Evolutionary conservation across 2,329 filamentous ascomycete species (phyloP), one percentile per base, ranked within the genome.

Genomic region (Botrytis sinoallii): DNA sequence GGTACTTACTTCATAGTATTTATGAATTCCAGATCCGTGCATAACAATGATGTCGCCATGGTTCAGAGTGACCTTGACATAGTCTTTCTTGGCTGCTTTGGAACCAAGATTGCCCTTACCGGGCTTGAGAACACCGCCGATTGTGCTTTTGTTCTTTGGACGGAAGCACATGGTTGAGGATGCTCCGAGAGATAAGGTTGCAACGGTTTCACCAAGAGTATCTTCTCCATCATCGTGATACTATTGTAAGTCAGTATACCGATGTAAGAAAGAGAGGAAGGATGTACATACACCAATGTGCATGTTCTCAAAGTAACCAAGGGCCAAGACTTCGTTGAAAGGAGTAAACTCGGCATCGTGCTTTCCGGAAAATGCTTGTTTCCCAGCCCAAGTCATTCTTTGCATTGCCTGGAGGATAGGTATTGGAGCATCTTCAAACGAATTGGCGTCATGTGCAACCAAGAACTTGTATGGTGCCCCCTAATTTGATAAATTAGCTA

Each of bases 381-480:
- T 5, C 1, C 86, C 86, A 4, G 86, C 87, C 88, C 88, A 91
- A 38, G 85, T 86, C 65, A 91, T 77, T 5, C 87, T 84, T 9
- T 85, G 84, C 0, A 90, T 83, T 0, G 86, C 84, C 63, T 84
- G 82, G 9, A 86, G 82, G 2, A 92, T 84, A 0, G 84, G 81
- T 1, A 81, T 73, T 0, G 86, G 87, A 0, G 88, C 86, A 7
- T 85, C 81, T 2, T 81, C 77, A 74, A 90, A 90, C 0, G 83
- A 81, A n/a, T 80, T 82, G 6, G 84, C 87, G 9, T 85, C 81
- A 4, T 88, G 86, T 1, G 84, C 83, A 1, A 90, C 89, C 52
- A 88, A 85, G 77, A 90, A 92, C 71, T 92, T 92, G 80, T 92
- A 93, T 0, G 86, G 86, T 74, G 90, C 90, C 2, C 90, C 90